Evolutionary conservation across 768 basidiomycete species (phyloP), one percentile per base, ranked within the genome.

Genomic region (Lanmaoa pseudosensibilis): DNA sequence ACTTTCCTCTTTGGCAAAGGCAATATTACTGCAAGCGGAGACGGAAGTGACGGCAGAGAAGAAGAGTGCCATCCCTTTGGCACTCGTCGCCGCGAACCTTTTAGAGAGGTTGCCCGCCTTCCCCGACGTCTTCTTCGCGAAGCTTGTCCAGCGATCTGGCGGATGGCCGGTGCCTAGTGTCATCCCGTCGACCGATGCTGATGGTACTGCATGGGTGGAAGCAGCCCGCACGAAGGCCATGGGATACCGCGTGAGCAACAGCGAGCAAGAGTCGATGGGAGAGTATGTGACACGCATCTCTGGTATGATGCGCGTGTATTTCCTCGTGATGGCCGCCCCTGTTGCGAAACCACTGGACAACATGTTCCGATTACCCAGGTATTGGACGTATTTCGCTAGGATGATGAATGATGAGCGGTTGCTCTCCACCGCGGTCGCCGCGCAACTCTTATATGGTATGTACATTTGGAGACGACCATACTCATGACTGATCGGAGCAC

Each of bases 1-100:
- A 21, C 82, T 95, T 44, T 94, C 91, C 21, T 88, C 94, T n/a
- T 82, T 98, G 39, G 78, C 92, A 46, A 98, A 98, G 68, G 78
- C 85, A 18, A 86, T 98, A 57, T 80, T 98, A 43, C 79, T 90
- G 34, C 96, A 98, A 75, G 94, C 94, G 18, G 94, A 97, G 75
- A 89, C 87, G 0, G 96, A 98, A 72, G 91, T 96, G 10, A 84
- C 89, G 2, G 94, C 94, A 3, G 91, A 95, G 72, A 86, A 89
- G 65, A 84, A 85, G 32, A 88, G 89, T 23, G 94, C 94, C 0
- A 78, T 80, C 37, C 96, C 96, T 0, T 81, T 99, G 23, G 92
- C 90, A 0, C 81, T 83, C 33, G 83, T 97, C 12, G 59, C 68
- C 4, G 80, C 88, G 59, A 85, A 82, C 58, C 78, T 98, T 32